Conservation (phyloP, 1,284 basidiomycete species). For the Cryptococcus sp. region DNA sequence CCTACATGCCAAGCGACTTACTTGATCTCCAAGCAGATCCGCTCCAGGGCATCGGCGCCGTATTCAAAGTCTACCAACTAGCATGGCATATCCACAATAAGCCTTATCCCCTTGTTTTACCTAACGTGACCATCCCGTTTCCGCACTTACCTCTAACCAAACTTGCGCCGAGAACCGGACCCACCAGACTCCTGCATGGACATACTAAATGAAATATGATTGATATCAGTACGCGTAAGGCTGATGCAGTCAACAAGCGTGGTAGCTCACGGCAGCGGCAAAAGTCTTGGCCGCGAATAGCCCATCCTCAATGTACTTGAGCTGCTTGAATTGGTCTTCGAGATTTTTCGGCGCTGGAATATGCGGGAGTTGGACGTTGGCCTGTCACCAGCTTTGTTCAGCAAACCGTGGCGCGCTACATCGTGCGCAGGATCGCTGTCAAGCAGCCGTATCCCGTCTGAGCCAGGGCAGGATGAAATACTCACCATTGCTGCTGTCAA, state of each 20-base stretch:
- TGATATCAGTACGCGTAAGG: conserved; percentile 10
- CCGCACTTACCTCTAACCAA: conserved; percentile 66
- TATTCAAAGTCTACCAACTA: conserved; percentile 50
- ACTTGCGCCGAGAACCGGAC: conserved; percentile 69
- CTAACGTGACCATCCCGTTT: background rate
- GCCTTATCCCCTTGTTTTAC: background rate
- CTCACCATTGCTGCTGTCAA: conserved; percentile 73
- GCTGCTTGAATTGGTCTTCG: conserved; percentile 25
- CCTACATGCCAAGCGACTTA: conserved; percentile 14
- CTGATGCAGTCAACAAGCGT: conserved; percentile 47
- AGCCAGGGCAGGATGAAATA: conserved; percentile 13
- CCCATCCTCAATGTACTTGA: conserved; percentile 33
- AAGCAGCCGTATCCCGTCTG: background rate
- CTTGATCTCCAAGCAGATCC: conserved; percentile 35
- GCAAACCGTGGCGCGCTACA: background rate
- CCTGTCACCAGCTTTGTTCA: conserved; percentile 24
- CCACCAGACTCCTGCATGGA: conserved; percentile 70
- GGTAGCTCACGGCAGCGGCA: conserved; percentile 31
- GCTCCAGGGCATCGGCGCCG: conserved; percentile 35
- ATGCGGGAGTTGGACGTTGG: conserved; percentile 51
- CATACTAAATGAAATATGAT: conserved; percentile 27
- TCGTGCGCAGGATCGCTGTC: background rate
- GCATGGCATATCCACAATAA: conserved; percentile 7
- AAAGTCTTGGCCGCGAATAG: conserved; percentile 39
- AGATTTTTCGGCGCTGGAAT: conserved; percentile 25